phyloP scores from a whole-genome alignment of 1,139 yeast genomes.

The Saccharomyces hybrid region DNA sequence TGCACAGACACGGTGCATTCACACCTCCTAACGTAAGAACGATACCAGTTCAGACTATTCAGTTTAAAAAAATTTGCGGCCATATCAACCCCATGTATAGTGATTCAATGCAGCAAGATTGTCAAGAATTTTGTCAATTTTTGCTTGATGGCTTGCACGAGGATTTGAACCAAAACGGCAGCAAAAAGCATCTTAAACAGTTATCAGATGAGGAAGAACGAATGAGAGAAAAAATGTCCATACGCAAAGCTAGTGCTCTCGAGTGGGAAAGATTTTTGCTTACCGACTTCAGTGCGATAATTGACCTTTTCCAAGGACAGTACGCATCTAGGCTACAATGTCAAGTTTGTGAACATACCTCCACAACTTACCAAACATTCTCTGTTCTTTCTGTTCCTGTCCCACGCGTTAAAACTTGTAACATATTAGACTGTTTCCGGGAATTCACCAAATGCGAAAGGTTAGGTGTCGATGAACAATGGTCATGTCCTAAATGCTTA shows the following conservation, averaged over 20 bases:
- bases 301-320: conserved; percentile 84
- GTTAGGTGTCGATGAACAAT: conserved; percentile 69
- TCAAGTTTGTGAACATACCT: conserved; percentile 61
- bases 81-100: conserved; percentile 56
- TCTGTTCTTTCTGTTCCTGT: conserved; percentile 67
- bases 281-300: conserved; percentile 72
- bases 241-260: conserved; percentile 74
- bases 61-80: conserved; percentile 57
- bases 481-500: conserved; percentile 81
- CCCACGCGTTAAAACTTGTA: conserved; percentile 34
- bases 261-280: conserved; percentile 88
- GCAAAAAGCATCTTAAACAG: conserved; percentile 41
- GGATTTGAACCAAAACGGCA: conserved; percentile 65
- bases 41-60: conserved; percentile 19
- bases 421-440: conserved; percentile 56
- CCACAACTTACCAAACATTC: conserved; percentile 79
- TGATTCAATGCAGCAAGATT: conserved; percentile 79
- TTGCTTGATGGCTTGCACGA: conserved; percentile 80
- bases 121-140: conserved; percentile 81
- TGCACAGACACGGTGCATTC: conserved; percentile 33
- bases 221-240: conserved; percentile 63
- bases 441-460: conserved; percentile 60
- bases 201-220: conserved; percentile 67
- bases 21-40: conserved; percentile 26
- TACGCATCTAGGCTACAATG: conserved; percentile 71